Conservation (phyloP, 306 rosid genomes). For the Casuarina cunninghamiana region DNA sequence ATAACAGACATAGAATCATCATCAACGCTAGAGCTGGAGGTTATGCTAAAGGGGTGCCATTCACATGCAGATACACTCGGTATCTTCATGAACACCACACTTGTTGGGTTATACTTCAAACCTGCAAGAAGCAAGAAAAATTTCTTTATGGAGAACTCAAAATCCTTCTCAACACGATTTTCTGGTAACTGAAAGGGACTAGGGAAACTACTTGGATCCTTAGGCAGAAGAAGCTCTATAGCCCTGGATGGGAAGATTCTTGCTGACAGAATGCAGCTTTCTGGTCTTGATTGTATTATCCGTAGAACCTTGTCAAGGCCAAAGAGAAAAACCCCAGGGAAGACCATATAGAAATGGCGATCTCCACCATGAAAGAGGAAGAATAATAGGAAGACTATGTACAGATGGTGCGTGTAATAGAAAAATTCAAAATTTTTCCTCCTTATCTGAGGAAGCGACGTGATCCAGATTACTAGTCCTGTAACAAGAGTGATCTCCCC, state of each 20-base stretch:
- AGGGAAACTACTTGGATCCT: constrained; percentile 59
- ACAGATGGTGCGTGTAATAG: constrained; percentile 86
- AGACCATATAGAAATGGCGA: constrained; percentile 74
- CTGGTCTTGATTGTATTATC: constrained; percentile 70
- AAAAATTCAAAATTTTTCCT: constrained; percentile 77
- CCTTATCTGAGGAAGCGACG: constrained; percentile 85
- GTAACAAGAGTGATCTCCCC: constrained; percentile 68
- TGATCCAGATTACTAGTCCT: constrained; percentile 73
- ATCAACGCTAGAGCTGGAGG: constrained; percentile 71
- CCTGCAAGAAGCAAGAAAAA: constrained; percentile 48
- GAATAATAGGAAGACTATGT: constrained; percentile 67
- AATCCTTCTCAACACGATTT: not conserved
- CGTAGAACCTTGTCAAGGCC: constrained; percentile 77
- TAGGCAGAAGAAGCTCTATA: constrained; percentile 69
- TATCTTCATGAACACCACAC: constrained; percentile 76
- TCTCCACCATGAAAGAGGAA: constrained; percentile 93
- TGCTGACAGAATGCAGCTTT: constrained; percentile 67
- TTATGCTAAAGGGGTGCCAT: constrained; percentile 92
- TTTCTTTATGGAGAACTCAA: not conserved
- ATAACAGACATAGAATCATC: constrained; percentile 53
- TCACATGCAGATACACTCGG: constrained; percentile 75
- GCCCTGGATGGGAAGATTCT: constrained; percentile 63
- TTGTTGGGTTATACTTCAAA: constrained; percentile 72
- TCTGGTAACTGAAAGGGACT: not conserved
- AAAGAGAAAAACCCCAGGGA: constrained; percentile 82